Percentiles rank a stretch among this genome's conserved stretches.
These are phyloP conservation scores for Lentinula sp. DNA, from an alignment of 768 basidiomycete species.

Conservation along the genomic window DNA sequence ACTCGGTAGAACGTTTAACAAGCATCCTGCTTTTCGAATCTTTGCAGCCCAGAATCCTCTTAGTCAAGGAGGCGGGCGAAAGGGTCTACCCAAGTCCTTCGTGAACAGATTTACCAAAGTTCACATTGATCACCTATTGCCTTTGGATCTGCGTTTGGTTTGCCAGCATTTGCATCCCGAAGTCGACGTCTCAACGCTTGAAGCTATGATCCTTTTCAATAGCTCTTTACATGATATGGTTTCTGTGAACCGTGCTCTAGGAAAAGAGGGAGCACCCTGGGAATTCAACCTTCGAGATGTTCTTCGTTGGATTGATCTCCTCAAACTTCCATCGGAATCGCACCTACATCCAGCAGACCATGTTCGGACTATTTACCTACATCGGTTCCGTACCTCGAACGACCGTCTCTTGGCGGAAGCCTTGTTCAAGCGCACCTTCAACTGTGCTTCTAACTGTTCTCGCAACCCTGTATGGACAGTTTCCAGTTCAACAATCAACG, in stretches of 20 bases:
- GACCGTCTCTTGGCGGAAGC: conserved; percentile 53
- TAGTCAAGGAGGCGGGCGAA: conserved; percentile 93
- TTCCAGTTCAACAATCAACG: conserved; percentile 45
- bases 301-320: conserved; percentile 71
- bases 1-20: conserved; percentile 78
- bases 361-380: conserved; percentile 70
- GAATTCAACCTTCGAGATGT: conserved; percentile 97
- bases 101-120: conserved; percentile 99
- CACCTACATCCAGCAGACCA: conserved; percentile 51
- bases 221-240: conserved; percentile 61
- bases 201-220: conserved; percentile 82
- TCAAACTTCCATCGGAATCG: conserved; percentile 29
- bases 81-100: conserved; percentile 96
- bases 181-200: conserved; percentile 45
- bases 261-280: conserved; percentile 83
- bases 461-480: conserved; percentile 31
- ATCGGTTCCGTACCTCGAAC: conserved; percentile 71
- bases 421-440: conserved; percentile 53
- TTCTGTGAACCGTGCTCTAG: conserved; percentile 59
- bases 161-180: conserved; percentile 69
- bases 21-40: conserved; percentile 92
- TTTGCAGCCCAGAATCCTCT: conserved; percentile 98
- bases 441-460: conserved; percentile 15
- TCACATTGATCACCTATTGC: conserved; percentile 78
- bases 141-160: conserved; percentile 72